Evolutionary conservation across 805 yeast genomes (phyloP).

Genomic region (Ogataea pini): DNA sequence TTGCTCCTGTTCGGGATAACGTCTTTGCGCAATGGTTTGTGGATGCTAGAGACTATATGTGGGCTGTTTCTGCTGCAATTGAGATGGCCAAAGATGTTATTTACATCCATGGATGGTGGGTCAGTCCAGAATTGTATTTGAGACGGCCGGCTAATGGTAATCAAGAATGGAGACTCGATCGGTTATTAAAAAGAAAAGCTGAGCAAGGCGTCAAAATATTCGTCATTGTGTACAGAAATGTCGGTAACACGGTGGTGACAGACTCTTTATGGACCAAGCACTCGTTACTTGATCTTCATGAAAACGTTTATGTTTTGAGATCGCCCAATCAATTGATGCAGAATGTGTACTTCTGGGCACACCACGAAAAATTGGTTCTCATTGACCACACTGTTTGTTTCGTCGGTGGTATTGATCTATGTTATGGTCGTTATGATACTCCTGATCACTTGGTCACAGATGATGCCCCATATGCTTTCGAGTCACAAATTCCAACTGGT

Average conservation of each 20-base stretch:
- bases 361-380: conserved; percentile 89
- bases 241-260: conserved; percentile 88
- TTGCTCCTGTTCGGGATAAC: conserved; percentile 86
- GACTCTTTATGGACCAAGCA: conserved; percentile 96
- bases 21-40: conserved; percentile 96
- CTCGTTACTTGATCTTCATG: conserved; percentile 80
- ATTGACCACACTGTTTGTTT: conserved; percentile 88
- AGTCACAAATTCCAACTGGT: conserved; percentile 22
- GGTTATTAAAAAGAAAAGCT: conserved; percentile 85
- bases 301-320: conserved; percentile 84
- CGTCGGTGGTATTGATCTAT: conserved; percentile 92
- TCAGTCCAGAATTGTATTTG: conserved; percentile 89
- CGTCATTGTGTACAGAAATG: conserved; percentile 89
- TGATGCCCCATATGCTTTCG: conserved; percentile 47
- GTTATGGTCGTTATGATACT: conserved; percentile 95
- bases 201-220: conserved; percentile 93
- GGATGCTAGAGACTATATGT: conserved; percentile 87
- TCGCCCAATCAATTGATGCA: conserved; percentile 95
- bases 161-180: conserved; percentile 89
- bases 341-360: conserved; percentile 97
- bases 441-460: conserved; percentile 92
- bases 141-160: conserved; percentile 95
- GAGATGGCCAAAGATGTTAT: conserved; percentile 92
- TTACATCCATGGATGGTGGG: conserved; percentile 98
- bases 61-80: conserved; percentile 92